phyloP scores from a whole-genome alignment of 176 grass and related monocot species.

The Rhynchospora breviuscula region DNA sequence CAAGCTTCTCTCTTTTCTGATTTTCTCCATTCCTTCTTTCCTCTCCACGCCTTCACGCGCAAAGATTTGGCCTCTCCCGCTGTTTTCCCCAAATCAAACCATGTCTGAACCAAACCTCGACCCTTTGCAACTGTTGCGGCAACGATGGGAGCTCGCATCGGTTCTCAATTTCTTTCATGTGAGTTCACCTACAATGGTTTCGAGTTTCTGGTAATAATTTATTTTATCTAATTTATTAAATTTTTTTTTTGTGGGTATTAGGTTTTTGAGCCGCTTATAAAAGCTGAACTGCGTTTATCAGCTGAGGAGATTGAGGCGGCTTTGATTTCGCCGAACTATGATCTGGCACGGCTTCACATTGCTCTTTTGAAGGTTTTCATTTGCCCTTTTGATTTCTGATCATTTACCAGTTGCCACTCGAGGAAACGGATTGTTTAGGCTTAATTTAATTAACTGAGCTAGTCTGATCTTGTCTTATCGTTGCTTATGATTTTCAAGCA shows the following conservation, averaged over 20 bases:
- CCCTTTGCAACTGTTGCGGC: conserved; percentile 32
- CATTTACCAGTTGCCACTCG: background rate
- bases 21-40: background rate
- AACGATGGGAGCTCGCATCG: conserved; percentile 82
- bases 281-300: conserved; percentile 44
- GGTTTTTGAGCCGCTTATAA: conserved; percentile 85
- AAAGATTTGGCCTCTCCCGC: background rate
- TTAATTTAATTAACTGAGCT: background rate
- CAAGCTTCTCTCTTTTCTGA: background rate
- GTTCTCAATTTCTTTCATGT: conserved; percentile 73
- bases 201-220: background rate
- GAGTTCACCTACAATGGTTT: conserved; percentile 29
- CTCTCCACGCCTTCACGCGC: background rate
- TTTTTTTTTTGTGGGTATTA: conserved; percentile 3
- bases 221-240: background rate
- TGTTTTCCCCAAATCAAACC: background rate
- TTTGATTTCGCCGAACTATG: conserved; percentile 39
- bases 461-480: background rate
- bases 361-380: conserved; percentile 66
- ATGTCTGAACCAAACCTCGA: conserved; percentile 7
- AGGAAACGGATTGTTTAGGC: background rate
- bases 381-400: background rate
- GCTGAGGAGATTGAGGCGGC: conserved; percentile 85
- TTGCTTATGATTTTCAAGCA: background rate
- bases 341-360: conserved; percentile 62